Percentiles rank a stretch among this genome's conserved stretches.
These are phyloP conservation scores for Blastocystis sp. DNA, from an alignment of 352 stramenopile genomes.

Conservation along the genomic window DNA sequence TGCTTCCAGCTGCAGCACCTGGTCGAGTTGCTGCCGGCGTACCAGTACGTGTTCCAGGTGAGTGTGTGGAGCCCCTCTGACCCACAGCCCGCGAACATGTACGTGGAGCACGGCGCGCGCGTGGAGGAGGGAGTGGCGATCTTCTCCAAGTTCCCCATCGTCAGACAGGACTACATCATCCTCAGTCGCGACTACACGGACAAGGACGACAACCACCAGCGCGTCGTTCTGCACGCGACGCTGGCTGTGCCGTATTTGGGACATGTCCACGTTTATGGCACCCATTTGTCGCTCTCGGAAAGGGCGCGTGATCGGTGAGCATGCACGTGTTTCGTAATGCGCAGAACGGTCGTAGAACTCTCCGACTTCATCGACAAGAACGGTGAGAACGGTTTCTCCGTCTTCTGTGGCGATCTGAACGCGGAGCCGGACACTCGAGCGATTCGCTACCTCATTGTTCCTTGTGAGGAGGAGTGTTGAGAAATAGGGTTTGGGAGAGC, in stretches of 20 bases:
- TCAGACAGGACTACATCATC: constrained; percentile 82
- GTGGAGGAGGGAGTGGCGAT: constrained; percentile 85
- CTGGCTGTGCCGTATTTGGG: constrained; percentile 81
- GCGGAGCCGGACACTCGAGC: constrained; percentile 84
- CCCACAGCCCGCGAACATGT: constrained; percentile 77
- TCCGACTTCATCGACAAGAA: constrained; percentile 82
- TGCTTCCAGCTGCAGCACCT: constrained; percentile 78
- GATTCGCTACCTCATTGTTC: constrained; percentile 81
- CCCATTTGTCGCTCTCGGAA: constrained; percentile 85
- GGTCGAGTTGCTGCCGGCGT: constrained; percentile 79
- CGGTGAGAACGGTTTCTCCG: constrained; percentile 81
- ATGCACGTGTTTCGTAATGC: not conserved
- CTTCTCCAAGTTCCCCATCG: constrained; percentile 83
- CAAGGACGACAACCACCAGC: constrained; percentile 85
- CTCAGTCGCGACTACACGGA: constrained; percentile 84
- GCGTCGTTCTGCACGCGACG: constrained; percentile 83
- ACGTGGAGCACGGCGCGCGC: constrained; percentile 77
- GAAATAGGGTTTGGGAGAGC: constrained; percentile 78
- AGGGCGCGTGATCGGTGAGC: constrained; percentile 79
- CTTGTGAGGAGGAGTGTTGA: not conserved
- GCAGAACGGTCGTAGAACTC: constrained; percentile 82
- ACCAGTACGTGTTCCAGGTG: constrained; percentile 85
- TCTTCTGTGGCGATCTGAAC: constrained; percentile 85
- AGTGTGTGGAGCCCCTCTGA: constrained; percentile 82
- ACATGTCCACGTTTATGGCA: constrained; percentile 84